phyloP scores from a whole-genome alignment of 306 rosid species.

The Sesbania bispinosa region DNA sequence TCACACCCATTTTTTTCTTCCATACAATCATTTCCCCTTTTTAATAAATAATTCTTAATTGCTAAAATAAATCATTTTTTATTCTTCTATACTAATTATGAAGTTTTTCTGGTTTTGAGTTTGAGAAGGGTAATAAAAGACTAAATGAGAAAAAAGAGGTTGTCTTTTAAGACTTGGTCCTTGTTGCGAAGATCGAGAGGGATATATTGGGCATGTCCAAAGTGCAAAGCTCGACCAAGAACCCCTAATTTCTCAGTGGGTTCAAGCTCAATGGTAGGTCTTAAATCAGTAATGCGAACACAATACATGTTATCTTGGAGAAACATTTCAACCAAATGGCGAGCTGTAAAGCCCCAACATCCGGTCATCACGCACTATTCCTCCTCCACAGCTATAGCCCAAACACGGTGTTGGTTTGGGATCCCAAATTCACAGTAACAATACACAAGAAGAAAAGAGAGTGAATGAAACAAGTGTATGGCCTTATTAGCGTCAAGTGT shows the following conservation, averaged over 20 bases:
- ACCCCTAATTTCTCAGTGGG: slow-evolving; percentile 55
- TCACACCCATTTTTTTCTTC: too few species aligned
- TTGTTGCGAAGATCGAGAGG: slow-evolving; percentile 75
- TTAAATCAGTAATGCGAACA: slow-evolving; percentile 80
- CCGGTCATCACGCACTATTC: slow-evolving; percentile 92
- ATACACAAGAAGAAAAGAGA: too few species aligned
- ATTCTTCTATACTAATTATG: background rate
- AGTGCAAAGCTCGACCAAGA: slow-evolving; percentile 67
- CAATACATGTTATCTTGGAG: slow-evolving; percentile 42
- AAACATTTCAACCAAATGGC: slow-evolving; percentile 84
- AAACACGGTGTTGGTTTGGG: background rate
- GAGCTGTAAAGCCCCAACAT: slow-evolving; percentile 92
- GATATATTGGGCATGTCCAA: slow-evolving; percentile 70
- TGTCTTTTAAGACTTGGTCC: slow-evolving; percentile 64
- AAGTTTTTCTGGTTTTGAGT: background rate
- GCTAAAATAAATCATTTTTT: too few species aligned
- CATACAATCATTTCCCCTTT: too few species aligned
- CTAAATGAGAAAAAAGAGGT: background rate
- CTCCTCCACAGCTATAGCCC: slow-evolving; percentile 41
- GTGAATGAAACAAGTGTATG: too few species aligned
- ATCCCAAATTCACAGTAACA: background rate
- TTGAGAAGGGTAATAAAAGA: too few species aligned
- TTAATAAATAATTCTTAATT: too few species aligned
- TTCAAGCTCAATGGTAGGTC: slow-evolving; percentile 56
- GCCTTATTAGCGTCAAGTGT: too few species aligned